phyloP scores from a whole-genome alignment of 805 yeast species.

The Crinitomyces ghanaensis region DNA sequence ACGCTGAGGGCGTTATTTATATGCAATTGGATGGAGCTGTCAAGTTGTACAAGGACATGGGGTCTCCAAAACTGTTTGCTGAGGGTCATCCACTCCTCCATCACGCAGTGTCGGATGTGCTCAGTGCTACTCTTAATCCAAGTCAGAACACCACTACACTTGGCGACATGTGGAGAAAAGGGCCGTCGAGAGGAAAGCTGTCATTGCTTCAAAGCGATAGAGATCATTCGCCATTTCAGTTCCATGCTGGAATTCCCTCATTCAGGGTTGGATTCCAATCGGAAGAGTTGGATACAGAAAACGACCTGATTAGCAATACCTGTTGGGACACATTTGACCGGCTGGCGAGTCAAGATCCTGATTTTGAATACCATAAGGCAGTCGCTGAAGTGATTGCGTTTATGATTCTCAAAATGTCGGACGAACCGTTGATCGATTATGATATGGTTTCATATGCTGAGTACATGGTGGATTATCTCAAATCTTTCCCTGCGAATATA shows the following conservation, averaged over 20 bases:
- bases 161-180: conserved; percentile 13
- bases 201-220: conserved; percentile 36
- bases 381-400: conserved; percentile 46
- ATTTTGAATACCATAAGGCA: conserved; percentile 43
- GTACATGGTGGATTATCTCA: conserved; percentile 32
- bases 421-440: conserved; percentile 67
- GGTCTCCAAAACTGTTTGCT: conserved; percentile 31
- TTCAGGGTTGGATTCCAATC: conserved; percentile 45
- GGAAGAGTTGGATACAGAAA: conserved; percentile 1
- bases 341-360: conserved; percentile 44
- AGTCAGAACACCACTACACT: conserved; percentile 10
- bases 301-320: conserved; percentile 36
- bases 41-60: conserved; percentile 36
- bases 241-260: conserved; percentile 57
- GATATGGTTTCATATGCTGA: conserved; percentile 39
- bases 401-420: conserved; percentile 48
- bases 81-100: conserved; percentile 57
- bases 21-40: conserved; percentile 62
- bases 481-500: conserved; percentile 20
- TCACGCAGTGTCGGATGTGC: conserved; percentile 33
- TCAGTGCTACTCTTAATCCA: conserved; percentile 22
- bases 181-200: conserved; percentile 7
- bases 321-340: conserved; percentile 56
- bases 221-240: conserved; percentile 58
- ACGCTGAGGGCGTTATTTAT: conserved; percentile 53